Percentiles rank a stretch among this genome's conserved stretches.
These are phyloP conservation scores for Cercospora sojina DNA, from an alignment of 2,329 filamentous ascomycete species.

Conservation along the genomic window DNA sequence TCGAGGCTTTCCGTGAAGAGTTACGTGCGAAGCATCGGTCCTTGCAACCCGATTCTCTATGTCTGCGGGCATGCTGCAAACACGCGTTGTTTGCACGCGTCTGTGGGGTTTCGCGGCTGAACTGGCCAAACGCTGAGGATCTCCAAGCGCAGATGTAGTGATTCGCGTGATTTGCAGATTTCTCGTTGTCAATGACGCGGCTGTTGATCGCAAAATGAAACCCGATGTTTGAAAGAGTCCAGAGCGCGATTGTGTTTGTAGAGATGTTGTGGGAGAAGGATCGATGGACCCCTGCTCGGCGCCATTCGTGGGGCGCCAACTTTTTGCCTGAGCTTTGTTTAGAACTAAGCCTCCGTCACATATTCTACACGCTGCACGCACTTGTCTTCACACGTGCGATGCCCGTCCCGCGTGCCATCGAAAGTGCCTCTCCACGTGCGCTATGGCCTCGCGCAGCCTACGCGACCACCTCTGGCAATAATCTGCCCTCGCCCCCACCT, in stretches of 20 bases:
- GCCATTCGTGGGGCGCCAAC: background rate
- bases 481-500: background rate
- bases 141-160: background rate
- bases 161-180: background rate
- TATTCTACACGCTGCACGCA: background rate
- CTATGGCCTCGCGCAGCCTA: background rate
- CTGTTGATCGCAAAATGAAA: background rate
- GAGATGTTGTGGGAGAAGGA: background rate
- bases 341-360: background rate
- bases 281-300: background rate
- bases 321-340: background rate
- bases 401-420: background rate
- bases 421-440: background rate
- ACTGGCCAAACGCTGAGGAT: background rate
- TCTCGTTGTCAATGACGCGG: background rate
- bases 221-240: background rate
- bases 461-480: background rate
- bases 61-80: slow-evolving; percentile 6
- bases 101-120: background rate
- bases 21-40: slow-evolving; percentile 4
- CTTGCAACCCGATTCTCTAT: slow-evolving; percentile 11
- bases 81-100: slow-evolving; percentile 15
- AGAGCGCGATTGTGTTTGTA: background rate
- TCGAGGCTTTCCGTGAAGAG: slow-evolving; percentile 16
- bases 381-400: background rate